Evolutionary conservation across 208 protist genomes (phyloP), one percentile per base, ranked within the genome.

Genomic region (Trypanosoma conorhini): DNA sequence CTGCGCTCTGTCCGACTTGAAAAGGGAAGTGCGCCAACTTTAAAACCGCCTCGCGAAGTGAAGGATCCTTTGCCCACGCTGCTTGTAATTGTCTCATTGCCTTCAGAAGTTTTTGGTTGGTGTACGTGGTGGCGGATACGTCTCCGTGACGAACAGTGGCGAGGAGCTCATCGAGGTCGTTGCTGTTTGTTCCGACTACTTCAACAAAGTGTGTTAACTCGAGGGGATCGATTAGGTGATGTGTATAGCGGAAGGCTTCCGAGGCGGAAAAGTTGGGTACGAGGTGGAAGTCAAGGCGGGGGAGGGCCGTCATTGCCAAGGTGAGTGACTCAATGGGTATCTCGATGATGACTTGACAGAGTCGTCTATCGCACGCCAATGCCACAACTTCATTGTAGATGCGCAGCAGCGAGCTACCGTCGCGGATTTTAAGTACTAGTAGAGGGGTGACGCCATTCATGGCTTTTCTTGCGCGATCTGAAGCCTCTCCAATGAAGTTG

Each of bases 311-410:
- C 71, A 88, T 85, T 0, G 76, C 59, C 8, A 86, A 76, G 19
- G 83, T 85, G 12, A 95, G 74, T 0, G 77, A 80, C 64, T 95
- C 90, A 28, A 93, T 65, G 13, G 90, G 79, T 1, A 90, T 83
- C 56, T 95, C 90, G 56, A 93, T 82, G 5, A 92, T 76, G 9
- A 95, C 66, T 57, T 95, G 90, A 66, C 87, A 93, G 19, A 93
- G 80, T 31, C 80, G 60, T 12, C 87, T 74, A 62, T 93, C 90
- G 67, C 85, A 93, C 9, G 84, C 83, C 33, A 95, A 79, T 21
- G 79, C 79, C 0, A 89, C 76, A 1, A 84, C 68, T 70, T 95
- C 90, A 65, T 90, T 91, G 81, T 95, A 95, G 42, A 92, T 82
- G 12, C 86, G 87, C 15, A 73, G 61, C 30, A 93, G 68, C 50